Base-by-base conservation (phyloP, 208 protist species). In the Leishmania mexicana region DNA sequence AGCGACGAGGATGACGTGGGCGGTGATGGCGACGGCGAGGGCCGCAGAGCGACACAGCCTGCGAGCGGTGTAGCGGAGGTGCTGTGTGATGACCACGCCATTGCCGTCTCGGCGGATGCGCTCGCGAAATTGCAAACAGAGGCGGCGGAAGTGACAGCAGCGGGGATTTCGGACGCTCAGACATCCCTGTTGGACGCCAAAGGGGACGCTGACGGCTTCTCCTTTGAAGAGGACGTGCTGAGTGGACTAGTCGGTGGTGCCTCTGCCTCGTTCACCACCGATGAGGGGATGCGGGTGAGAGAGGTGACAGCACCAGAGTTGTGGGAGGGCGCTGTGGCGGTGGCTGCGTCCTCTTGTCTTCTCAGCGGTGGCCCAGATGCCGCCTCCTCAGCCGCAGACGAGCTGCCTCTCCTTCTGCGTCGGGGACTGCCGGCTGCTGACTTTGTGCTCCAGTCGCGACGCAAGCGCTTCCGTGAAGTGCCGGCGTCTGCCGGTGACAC, bases 1-100 rank as follows among this genome's bases (percentile, higher is more conserved):
- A 95, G 91, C 53, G 90, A 92, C 79, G 93, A 96, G 67, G 93
- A 96, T 21, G 91, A 87, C 10, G 70, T 5, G 38, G 90, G 88
- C 75, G 90, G 92, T 54, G 93, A 94, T 21, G 90, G 87, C 1
- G 87, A 87, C 8, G 62, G 62, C 11, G 68, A 83, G 28, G 42
- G 28, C 57, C 10, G n/a, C 62, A 83, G 6, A 13, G 10, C 57
- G 10, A 75, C 38, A 15, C 54, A 5, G 35, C 28, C 58, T 13
- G 8, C 65, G 45, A 57, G 60, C 17, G 67, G 72, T 21, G 79
- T 74, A 0, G 57, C 81, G 10, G 77, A 75, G 53, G 64, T 75
- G 21, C 0, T 21, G 28, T 85, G 81, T 49, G 81, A 84, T 7
- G 62, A 15, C 40, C n/a, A 85, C 17, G 85, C 81, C 17, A 81